Evolutionary conservation across 1,284 basidiomycete species (phyloP), one percentile per base, ranked within the genome.

Genomic region (Lentinus polychrous): DNA sequence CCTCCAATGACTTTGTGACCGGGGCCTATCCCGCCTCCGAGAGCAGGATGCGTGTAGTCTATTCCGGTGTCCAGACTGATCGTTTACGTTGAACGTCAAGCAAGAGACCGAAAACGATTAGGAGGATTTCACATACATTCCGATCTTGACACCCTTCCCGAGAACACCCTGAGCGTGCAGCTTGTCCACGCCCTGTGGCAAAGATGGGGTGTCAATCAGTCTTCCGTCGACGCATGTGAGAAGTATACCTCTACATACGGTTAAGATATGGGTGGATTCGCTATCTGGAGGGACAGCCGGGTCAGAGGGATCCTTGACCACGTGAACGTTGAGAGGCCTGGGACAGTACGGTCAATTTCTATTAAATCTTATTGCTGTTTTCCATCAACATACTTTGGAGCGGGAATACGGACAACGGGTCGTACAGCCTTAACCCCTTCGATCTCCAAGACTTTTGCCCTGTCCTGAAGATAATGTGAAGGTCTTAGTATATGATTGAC

Each of bases 21-120:
- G 1, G 74, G 64, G 5, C 82, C 83, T 53, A 84, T 76, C 31
- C 72, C 80, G 11, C 76, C 79, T 33, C 79, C 85, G 46, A 89
- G 77, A 12, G 68, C 66, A 7, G 81, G 79, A 57, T 83, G 78
- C 2, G 74, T 81, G 60, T 79, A 82, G 58, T 82, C 79, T 49
- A 76, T 52, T 52, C 60, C 61, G 10, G 63, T 67, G 54, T 75
- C 68, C 42, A 74, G 68, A 46, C 62, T 60, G 39, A n/a, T 24
- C 27, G 27, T 5, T 27, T 27, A 4, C 27, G 27, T 27, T 4
- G 10, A 10, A 27, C 27, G 5, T 27, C 10, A 4, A 10, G 10
- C 27, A 5, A 4, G 27, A 5, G 27, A 27, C 27, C n/a, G n/a
- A 38, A 42, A 45, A 23, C 17, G 12, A 46, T 5, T 18, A 46